Evolutionary conservation across 495 filamentous ascomycete genomes (phyloP).

Genomic region (Trichoderma virens): DNA sequence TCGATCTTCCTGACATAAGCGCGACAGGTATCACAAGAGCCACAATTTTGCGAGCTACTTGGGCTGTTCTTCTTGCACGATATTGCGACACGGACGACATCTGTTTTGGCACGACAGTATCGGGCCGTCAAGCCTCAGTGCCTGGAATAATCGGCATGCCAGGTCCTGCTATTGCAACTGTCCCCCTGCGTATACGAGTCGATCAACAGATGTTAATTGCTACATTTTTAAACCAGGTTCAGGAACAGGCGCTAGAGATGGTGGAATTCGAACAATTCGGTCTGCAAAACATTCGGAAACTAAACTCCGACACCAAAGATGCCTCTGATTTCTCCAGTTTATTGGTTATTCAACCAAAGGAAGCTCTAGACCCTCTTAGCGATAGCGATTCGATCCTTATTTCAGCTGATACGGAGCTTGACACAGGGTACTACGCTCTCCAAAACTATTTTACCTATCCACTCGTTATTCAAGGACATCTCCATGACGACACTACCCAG

Average conservation of each 20-base stretch:
- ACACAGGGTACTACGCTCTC: background rate
- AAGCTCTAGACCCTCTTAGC: background rate
- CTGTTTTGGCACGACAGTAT: slow-evolving; percentile 40
- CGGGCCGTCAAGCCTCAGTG: slow-evolving; percentile 39
- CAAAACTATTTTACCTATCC: slow-evolving; percentile 5
- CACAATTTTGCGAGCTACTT: slow-evolving; percentile 37
- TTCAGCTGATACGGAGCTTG: background rate
- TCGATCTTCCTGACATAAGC: background rate
- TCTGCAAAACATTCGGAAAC: slow-evolving; percentile 29
- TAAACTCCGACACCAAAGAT: slow-evolving; percentile 15
- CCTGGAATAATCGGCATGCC: slow-evolving; percentile 37
- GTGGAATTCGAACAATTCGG: slow-evolving; percentile 40
- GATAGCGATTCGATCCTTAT: background rate
- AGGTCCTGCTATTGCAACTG: slow-evolving; percentile 50
- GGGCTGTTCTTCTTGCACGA: slow-evolving; percentile 32
- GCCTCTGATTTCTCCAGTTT: slow-evolving; percentile 23
- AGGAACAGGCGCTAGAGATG: slow-evolving; percentile 27
- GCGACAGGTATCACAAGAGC: slow-evolving; percentile 27
- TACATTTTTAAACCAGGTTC: slow-evolving; percentile 21
- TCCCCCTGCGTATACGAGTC: slow-evolving; percentile 39
- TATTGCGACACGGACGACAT: slow-evolving; percentile 34
- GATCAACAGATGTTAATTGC: slow-evolving; percentile 7
- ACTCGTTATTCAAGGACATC: background rate
- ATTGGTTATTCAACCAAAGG: slow-evolving; percentile 10
- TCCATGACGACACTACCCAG: background rate